These are phyloP conservation scores for Periconia sp. DNA, from an alignment of 2,329 filamentous ascomycete species.

Conservation along the genomic window DNA sequence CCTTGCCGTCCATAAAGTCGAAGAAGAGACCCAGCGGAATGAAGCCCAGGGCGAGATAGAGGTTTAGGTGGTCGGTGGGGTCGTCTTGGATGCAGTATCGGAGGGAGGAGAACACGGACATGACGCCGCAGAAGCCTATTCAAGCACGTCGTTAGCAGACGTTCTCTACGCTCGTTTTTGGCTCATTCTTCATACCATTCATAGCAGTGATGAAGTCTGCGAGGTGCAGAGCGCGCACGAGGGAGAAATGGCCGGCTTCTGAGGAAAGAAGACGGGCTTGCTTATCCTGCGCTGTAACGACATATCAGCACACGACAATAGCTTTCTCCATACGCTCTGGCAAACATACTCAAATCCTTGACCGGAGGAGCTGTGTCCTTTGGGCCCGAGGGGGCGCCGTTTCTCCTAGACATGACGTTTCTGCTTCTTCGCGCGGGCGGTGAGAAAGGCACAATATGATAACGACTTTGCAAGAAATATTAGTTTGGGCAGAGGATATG, in stretches of 20 bases:
- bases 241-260: constrained; percentile 73
- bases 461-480: too few relatives aligned
- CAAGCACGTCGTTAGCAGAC: background rate
- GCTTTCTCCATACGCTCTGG: background rate
- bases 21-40: constrained; percentile 91
- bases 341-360: constrained; percentile 51
- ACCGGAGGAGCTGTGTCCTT: constrained; percentile 49
- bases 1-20: constrained; percentile 96
- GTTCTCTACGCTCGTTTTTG: too few relatives aligned
- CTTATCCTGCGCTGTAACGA: constrained; percentile 68
- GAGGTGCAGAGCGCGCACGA: constrained; percentile 70
- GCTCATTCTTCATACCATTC: constrained; percentile 68
- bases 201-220: constrained; percentile 84
- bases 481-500: too few relatives aligned
- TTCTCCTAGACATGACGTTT: constrained; percentile 68
- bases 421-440: too few relatives aligned
- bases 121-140: constrained; percentile 85
- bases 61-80: constrained; percentile 67
- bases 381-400: constrained; percentile 55
- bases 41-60: constrained; percentile 84
- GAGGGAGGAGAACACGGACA: constrained; percentile 95
- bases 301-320: constrained; percentile 10
- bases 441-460: too few relatives aligned
- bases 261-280: constrained; percentile 75
- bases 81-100: constrained; percentile 82